Evolutionary conservation across 2,329 filamentous ascomycete genomes (phyloP).

Genomic region (Annulohypoxylon truncatum): DNA sequence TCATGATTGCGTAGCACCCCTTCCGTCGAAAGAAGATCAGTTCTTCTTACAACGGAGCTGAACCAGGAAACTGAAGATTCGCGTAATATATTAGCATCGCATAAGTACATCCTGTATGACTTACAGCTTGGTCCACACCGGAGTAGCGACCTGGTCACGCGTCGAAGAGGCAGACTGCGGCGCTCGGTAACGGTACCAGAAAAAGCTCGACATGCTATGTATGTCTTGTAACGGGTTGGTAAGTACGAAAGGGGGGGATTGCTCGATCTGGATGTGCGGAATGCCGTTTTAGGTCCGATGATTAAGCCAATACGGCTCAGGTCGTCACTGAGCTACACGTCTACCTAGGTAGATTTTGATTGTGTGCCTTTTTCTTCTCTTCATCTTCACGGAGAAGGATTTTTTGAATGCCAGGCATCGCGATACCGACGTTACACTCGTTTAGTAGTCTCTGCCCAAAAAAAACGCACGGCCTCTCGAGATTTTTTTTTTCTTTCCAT

Average conservation of each 20-base stretch:
- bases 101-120: slow-evolving; percentile 31
- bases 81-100: slow-evolving; percentile 27
- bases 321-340: not conserved
- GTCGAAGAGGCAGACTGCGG: slow-evolving; percentile 27
- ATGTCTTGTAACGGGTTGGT: slow-evolving; percentile 27
- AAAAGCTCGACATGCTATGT: slow-evolving; percentile 39
- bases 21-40: slow-evolving; percentile 1
- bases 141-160: slow-evolving; percentile 31
- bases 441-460: slow-evolving; percentile 27
- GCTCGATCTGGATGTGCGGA: slow-evolving; percentile 23
- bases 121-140: slow-evolving; percentile 29
- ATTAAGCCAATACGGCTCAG: slow-evolving; percentile 12
- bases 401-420: slow-evolving; percentile 27
- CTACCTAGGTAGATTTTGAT: slow-evolving; percentile 32
- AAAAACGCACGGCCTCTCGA: slow-evolving; percentile 23
- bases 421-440: slow-evolving; percentile 39
- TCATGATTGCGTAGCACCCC: slow-evolving; percentile 17
- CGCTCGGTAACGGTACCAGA: slow-evolving; percentile 36
- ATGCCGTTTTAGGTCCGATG: slow-evolving; percentile 27
- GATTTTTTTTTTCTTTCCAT: slow-evolving; percentile 12
- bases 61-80: slow-evolving; percentile 33
- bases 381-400: slow-evolving; percentile 6
- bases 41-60: slow-evolving; percentile 8
- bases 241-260: not conserved
- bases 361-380: not conserved